These are phyloP conservation scores for Saturnispora gosingensis DNA, from an alignment of 805 yeast genomes.

Conservation along the genomic window DNA sequence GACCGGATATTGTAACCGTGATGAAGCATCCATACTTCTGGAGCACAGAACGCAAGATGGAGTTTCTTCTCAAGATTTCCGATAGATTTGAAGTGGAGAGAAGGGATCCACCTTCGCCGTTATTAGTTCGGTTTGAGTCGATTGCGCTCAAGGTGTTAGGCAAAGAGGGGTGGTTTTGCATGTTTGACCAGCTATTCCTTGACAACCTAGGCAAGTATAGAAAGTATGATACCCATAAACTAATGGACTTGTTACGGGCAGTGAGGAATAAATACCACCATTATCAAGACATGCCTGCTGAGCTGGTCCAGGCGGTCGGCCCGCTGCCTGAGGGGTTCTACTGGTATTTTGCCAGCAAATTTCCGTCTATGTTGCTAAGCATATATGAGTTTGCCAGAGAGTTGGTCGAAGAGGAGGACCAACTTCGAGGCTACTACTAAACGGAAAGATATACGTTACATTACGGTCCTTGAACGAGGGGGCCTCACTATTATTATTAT, in stretches of 20 bases:
- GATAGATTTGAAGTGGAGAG: constrained; percentile 91
- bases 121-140: constrained; percentile 53
- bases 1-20: constrained; percentile 66
- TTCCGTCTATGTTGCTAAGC: constrained; percentile 73
- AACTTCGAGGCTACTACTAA: constrained; percentile 22
- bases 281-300: constrained; percentile 75
- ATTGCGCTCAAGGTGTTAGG: constrained; percentile 56
- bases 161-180: constrained; percentile 61
- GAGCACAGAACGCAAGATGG: constrained; percentile 63
- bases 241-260: constrained; percentile 84
- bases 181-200: constrained; percentile 64
- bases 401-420: constrained; percentile 39
- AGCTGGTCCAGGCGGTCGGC: constrained; percentile 55
- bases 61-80: constrained; percentile 76
- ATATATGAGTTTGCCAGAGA: constrained; percentile 41
- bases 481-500: too few relatives aligned
- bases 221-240: constrained; percentile 67
- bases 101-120: constrained; percentile 58
- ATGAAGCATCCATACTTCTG: constrained; percentile 87
- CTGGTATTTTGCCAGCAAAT: constrained; percentile 59
- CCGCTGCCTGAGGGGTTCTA: constrained; percentile 82
- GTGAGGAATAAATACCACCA: constrained; percentile 92
- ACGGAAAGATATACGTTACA: background rate
- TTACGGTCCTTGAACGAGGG: background rate
- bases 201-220: constrained; percentile 86